Conservation (phyloP, 169 alveolate genomes). For the Perkinsus chesapeaki region DNA sequence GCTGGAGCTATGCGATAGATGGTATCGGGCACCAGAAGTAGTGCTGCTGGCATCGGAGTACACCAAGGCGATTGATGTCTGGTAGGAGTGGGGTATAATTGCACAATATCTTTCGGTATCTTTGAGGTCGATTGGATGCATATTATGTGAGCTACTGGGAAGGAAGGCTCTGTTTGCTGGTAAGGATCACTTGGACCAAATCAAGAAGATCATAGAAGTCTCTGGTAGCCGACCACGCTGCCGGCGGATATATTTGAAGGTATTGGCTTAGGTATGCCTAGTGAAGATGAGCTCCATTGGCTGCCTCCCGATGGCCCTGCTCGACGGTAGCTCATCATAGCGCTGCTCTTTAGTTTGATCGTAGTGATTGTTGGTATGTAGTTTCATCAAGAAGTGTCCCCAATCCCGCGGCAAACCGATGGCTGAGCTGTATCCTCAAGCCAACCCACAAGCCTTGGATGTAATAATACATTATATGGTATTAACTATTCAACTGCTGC, state of each 20-base stretch:
- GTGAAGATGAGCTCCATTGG: slow-evolving; percentile 62
- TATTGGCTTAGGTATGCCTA: slow-evolving; percentile 65
- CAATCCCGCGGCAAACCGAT: neutral
- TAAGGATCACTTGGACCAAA: slow-evolving; percentile 79
- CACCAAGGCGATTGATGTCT: slow-evolving; percentile 80
- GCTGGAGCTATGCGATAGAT: slow-evolving; percentile 15
- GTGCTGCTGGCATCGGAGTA: slow-evolving; percentile 70
- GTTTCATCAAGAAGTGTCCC: neutral
- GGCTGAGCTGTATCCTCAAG: slow-evolving; percentile 51
- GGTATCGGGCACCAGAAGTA: slow-evolving; percentile 92
- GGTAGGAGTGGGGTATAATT: slow-evolving; percentile 34
- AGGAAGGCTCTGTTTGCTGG: slow-evolving; percentile 84
- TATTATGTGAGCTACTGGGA: slow-evolving; percentile 77
- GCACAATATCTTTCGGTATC: neutral
- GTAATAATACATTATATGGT: neutral
- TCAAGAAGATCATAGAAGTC: slow-evolving; percentile 57
- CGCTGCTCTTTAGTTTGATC: neutral
- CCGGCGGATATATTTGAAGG: neutral
- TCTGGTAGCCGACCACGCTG: neutral
- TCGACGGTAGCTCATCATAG: neutral
- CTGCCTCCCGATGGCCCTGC: slow-evolving; percentile 19
- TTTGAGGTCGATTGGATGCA: slow-evolving; percentile 79
- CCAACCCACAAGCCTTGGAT: slow-evolving; percentile 67
- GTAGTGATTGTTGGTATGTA: neutral
- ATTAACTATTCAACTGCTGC: neutral